phyloP scores from a whole-genome alignment of 257 asterid genomes.

The Nicotiana undulata region DNA sequence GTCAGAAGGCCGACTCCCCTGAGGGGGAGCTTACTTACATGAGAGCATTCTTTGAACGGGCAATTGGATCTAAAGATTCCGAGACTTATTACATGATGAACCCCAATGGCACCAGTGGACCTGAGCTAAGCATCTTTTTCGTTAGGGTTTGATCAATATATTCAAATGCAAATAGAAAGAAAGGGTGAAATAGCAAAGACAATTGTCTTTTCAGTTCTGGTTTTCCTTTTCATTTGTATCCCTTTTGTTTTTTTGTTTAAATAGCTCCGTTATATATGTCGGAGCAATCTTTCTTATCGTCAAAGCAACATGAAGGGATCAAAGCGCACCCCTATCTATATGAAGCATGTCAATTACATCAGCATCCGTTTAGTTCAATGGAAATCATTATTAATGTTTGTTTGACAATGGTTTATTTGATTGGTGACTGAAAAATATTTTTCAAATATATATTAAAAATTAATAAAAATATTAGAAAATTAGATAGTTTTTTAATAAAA shows the following conservation, averaged over 20 bases:
- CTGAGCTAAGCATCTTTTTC: constrained; percentile 80
- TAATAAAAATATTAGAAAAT: no score
- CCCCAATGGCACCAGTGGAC: constrained; percentile 81
- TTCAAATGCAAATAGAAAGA: neutral
- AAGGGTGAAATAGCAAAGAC: neutral
- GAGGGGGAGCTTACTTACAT: constrained; percentile 71
- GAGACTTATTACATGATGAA: constrained; percentile 90
- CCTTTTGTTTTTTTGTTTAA: neutral
- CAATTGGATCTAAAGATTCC: constrained; percentile 74
- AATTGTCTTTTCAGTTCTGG: neutral
- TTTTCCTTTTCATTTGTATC: neutral
- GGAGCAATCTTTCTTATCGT: neutral
- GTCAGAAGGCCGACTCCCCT: constrained; percentile 9
- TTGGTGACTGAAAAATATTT: no score
- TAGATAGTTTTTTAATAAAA: no score
- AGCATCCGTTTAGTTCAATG: neutral
- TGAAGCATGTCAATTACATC: neutral
- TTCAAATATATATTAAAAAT: no score
- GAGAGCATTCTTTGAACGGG: constrained; percentile 80
- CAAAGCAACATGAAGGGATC: neutral
- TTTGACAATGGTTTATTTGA: no score
- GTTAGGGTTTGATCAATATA: constrained; percentile 32
- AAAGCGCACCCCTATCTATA: neutral
- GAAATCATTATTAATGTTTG: neutral
- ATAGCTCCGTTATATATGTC: neutral